Evolutionary conservation across 2,329 filamentous ascomycete species (phyloP), one percentile per base, ranked within the genome.

Genomic region (Thyridium curvatum): DNA sequence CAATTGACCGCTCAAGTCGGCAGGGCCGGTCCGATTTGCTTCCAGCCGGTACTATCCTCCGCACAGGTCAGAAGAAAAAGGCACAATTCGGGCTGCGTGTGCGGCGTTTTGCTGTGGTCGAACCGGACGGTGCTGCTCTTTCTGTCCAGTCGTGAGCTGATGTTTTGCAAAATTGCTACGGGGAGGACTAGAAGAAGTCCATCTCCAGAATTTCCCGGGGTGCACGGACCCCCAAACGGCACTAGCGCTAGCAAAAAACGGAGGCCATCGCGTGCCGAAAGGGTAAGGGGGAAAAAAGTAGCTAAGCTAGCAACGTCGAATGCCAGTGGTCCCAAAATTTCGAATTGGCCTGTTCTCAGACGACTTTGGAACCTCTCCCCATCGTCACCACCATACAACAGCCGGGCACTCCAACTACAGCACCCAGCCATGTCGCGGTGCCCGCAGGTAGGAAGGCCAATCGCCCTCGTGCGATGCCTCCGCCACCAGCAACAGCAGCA

Each of bases 401-500:
- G 30, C 40, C 14, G 32, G 35, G 34, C 34, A 17, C 40, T 35
- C 34, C 50, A 38, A 38, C 38, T 43, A 42, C 38, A 34, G 38
- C 42, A 38, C 36, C 31, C 55, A 46, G 53, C 52, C 56, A 82
- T 82, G 77, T 74, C 77, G 58, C 67, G 67, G 59, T 77, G 74
- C 56, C 73, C 74, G 58, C 75, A 72, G 65, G 72, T 73, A 56
- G 66, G 65, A 41, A 64, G 75, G 62, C 76, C 77, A 45, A 61
- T 81, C 47, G 59, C 72, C 21, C 21, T 26, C 21, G 21, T 26
- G 48, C 66, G 70, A 62, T 74, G 72, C 48, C 56, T 79, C 46
- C 66, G 66, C 53, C 66, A 66, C 52, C 59, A 10, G 7, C 28
- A 31, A 52, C 59, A 10, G 7, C 28, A 31, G 54, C 47, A 43